phyloP scores from a whole-genome alignment of 2,329 filamentous ascomycete genomes.

The Claviceps pusilla region DNA sequence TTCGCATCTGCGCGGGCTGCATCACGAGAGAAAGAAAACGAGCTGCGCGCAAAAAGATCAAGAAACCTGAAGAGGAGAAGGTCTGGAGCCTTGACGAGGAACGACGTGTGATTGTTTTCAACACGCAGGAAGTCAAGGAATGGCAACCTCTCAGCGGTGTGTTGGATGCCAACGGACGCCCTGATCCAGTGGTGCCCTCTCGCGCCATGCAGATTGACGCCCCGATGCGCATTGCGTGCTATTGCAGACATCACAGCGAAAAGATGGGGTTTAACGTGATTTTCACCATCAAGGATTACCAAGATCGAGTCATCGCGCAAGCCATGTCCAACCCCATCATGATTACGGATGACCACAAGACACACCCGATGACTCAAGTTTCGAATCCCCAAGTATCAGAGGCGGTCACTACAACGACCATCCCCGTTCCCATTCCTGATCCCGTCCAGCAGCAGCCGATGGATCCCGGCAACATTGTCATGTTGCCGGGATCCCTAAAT shows the following conservation, averaged over 20 bases:
- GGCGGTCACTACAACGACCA: conserved; percentile 10
- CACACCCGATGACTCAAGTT: conserved; percentile 33
- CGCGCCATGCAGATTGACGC: conserved; percentile 65
- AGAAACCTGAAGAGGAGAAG: conserved; percentile 85
- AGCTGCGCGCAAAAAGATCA: conserved; percentile 80
- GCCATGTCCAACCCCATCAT: conserved; percentile 78
- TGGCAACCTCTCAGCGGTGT: conserved; percentile 52
- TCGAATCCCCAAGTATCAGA: conserved; percentile 16
- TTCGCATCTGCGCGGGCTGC: conserved; percentile 83
- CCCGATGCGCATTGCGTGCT: conserved; percentile 93
- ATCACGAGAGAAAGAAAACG: conserved; percentile 84
- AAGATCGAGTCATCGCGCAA: conserved; percentile 66
- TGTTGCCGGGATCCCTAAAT: conserved; percentile 17
- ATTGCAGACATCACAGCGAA: conserved; percentile 88
- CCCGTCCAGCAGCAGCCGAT: conserved; percentile 4
- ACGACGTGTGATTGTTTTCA: conserved; percentile 77
- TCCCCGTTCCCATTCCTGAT: conserved; percentile 5
- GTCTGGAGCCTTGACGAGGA: conserved; percentile 69
- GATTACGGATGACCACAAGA: conserved; percentile 97
- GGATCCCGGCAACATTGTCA: conserved; percentile 18
- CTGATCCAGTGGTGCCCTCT: conserved; percentile 32
- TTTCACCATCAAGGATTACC: conserved; percentile 78
- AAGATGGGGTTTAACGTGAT: conserved; percentile 88
- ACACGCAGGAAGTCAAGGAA: conserved; percentile 73
- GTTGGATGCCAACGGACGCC: conserved; percentile 25